Percentiles rank a stretch among this genome's conserved stretches.
Evolutionary conservation across 345 rosid species (phyloP).

Genomic region (Gossypium australe): DNA sequence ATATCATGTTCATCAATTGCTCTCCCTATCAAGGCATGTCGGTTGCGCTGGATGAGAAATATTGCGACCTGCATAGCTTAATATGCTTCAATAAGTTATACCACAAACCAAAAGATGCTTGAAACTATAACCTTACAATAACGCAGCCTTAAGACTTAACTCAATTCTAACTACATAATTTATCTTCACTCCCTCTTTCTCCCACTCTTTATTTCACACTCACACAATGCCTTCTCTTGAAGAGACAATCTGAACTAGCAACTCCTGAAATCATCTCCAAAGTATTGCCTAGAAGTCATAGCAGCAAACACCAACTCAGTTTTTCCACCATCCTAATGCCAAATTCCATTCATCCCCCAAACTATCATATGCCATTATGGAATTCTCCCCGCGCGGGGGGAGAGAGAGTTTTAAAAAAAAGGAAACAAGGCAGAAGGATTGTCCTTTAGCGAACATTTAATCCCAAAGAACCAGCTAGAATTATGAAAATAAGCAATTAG

Average conservation of each 20-base stretch:
- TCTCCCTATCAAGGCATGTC: conserved; percentile 96
- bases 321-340: neutral
- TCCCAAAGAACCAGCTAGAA: neutral
- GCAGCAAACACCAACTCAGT: neutral
- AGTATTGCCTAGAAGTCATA: neutral
- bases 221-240: neutral
- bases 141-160: neutral
- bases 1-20: conserved; percentile 96
- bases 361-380: neutral
- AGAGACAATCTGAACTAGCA: neutral
- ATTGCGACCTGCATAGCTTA: conserved; percentile 64
- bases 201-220: neutral
- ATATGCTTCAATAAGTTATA: conserved; percentile 1
- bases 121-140: neutral
- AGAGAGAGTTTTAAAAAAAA: neutral
- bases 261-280: neutral
- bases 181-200: neutral
- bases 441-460: neutral
- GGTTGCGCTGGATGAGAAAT: conserved; percentile 95
- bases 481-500: neutral
- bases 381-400: neutral
- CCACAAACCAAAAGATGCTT: neutral
- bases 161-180: neutral
- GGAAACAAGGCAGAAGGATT: neutral
- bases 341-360: neutral